phyloP scores from a whole-genome alignment of 2,329 filamentous ascomycete genomes.

The Rosellinia necatrix region DNA sequence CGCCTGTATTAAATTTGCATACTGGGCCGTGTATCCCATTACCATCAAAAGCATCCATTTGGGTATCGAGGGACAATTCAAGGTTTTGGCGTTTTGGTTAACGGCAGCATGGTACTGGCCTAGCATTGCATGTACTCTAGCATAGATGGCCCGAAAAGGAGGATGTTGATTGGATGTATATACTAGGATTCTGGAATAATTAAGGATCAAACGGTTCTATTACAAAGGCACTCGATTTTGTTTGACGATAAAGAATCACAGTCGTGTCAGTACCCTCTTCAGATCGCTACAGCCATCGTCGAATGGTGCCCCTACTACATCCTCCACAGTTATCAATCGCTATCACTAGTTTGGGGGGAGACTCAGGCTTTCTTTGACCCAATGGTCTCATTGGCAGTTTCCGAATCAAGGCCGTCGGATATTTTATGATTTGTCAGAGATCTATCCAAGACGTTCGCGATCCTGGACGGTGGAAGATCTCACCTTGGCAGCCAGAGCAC shows the following conservation, averaged over 20 bases:
- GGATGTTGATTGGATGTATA: slow-evolving; percentile 17
- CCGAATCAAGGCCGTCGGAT: slow-evolving; percentile 15
- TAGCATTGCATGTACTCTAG: slow-evolving; percentile 27
- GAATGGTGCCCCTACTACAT: neutral
- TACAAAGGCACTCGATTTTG: neutral
- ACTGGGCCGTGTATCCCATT: slow-evolving; percentile 7
- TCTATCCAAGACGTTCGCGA: slow-evolving; percentile 28
- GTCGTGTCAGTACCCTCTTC: neutral
- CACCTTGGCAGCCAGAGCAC: slow-evolving; percentile 14
- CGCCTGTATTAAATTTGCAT: slow-evolving; percentile 25
- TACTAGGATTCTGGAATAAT: slow-evolving; percentile 1
- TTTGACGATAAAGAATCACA: neutral
- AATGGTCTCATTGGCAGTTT: slow-evolving; percentile 10
- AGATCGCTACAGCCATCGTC: neutral
- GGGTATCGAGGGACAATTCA: neutral
- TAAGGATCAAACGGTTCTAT: neutral
- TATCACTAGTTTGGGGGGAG: neutral
- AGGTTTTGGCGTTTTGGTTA: slow-evolving; percentile 20
- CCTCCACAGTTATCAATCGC: neutral
- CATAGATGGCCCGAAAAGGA: slow-evolving; percentile 18
- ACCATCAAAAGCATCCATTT: slow-evolving; percentile 23
- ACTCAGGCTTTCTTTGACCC: neutral
- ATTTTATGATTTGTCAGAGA: slow-evolving; percentile 35
- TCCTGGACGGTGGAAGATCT: slow-evolving; percentile 28
- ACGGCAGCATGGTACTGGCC: slow-evolving; percentile 24